Conservation (phyloP, 2,329 filamentous ascomycete species). For the Leptographium wingfieldii region DNA sequence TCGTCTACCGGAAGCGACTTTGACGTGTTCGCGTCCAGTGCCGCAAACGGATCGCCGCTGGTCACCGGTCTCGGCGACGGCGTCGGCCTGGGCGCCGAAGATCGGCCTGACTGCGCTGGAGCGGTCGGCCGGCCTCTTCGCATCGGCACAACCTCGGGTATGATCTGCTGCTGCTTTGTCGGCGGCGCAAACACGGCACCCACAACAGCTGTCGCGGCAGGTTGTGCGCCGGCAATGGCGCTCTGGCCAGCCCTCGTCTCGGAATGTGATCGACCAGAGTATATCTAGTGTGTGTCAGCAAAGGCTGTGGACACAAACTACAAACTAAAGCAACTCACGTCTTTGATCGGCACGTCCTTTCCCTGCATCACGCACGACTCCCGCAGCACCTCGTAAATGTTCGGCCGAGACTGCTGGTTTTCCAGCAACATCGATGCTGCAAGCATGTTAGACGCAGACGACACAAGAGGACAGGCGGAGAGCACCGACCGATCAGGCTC, state of each 20-base stretch:
- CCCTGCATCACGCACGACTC: constrained; percentile 86
- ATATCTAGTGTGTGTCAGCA: constrained; percentile 43
- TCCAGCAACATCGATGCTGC: constrained; percentile 83
- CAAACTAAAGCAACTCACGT: constrained; percentile 43
- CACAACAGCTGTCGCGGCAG: constrained; percentile 47
- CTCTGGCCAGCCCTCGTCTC: constrained; percentile 42
- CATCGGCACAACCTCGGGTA: constrained; percentile 92
- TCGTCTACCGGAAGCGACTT: constrained; percentile 53
- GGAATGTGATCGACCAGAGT: constrained; percentile 49
- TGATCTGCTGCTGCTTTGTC: constrained; percentile 52
- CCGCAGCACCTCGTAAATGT: constrained; percentile 84
- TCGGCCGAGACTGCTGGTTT: constrained; percentile 64
- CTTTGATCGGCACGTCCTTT: constrained; percentile 72
- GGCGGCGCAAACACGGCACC: constrained; percentile 75
- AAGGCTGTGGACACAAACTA: neutral
- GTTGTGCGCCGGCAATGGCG: constrained; percentile 36
- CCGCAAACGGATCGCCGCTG: constrained; percentile 76
- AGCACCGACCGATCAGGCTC: constrained; percentile 64
- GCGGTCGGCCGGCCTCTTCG: constrained; percentile 62
- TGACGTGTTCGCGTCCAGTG: constrained; percentile 53
- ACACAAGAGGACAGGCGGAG: neutral
- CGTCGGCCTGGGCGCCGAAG: constrained; percentile 27
- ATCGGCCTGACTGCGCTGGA: constrained; percentile 20
- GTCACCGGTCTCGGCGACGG: constrained; percentile 59
- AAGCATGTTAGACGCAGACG: constrained; percentile 1